Evolutionary conservation across 805 yeast genomes (phyloP).

Genomic region (Candida railenensis): DNA sequence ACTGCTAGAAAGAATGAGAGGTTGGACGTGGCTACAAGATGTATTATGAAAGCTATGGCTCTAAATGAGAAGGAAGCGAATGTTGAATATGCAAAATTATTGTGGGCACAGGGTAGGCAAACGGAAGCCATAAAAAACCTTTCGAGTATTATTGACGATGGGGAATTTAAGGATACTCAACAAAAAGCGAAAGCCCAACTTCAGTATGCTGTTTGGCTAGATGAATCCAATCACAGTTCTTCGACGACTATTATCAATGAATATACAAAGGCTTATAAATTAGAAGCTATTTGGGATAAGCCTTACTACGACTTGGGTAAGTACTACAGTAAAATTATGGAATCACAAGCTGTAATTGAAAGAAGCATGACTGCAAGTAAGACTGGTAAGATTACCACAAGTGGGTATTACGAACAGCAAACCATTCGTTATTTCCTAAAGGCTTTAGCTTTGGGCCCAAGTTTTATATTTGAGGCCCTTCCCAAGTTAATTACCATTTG

Average conservation of each 20-base stretch:
- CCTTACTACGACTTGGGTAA: constrained; percentile 79
- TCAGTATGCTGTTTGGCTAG: constrained; percentile 86
- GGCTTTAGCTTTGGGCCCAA: constrained; percentile 60
- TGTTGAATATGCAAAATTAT: constrained; percentile 73
- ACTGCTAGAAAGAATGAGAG: constrained; percentile 68
- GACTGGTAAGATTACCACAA: constrained; percentile 1
- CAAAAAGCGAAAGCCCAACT: constrained; percentile 53
- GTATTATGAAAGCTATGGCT: constrained; percentile 60
- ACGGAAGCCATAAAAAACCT: constrained; percentile 76
- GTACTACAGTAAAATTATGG: constrained; percentile 75
- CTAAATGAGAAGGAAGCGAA: constrained; percentile 48
- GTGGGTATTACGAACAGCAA: constrained; percentile 54
- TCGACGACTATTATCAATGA: constrained; percentile 70
- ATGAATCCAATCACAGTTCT: constrained; percentile 78
- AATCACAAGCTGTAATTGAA: constrained; percentile 46
- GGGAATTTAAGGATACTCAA: constrained; percentile 14
- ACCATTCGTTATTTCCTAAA: constrained; percentile 57
- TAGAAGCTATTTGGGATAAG: constrained; percentile 66
- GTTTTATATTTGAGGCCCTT: constrained; percentile 74
- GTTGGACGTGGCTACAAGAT: constrained; percentile 68
- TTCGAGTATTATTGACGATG: constrained; percentile 35
- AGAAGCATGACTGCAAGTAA: constrained; percentile 6
- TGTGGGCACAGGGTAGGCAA: constrained; percentile 89
- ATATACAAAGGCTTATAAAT: constrained; percentile 56
- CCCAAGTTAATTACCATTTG: constrained; percentile 91